A percentile compares a stretch with the other conserved stretches of the same genome.
These are phyloP conservation scores for Cenchrus fungigraminus DNA, from an alignment of 176 grass and related monocot genomes.

Conservation along the genomic window DNA sequence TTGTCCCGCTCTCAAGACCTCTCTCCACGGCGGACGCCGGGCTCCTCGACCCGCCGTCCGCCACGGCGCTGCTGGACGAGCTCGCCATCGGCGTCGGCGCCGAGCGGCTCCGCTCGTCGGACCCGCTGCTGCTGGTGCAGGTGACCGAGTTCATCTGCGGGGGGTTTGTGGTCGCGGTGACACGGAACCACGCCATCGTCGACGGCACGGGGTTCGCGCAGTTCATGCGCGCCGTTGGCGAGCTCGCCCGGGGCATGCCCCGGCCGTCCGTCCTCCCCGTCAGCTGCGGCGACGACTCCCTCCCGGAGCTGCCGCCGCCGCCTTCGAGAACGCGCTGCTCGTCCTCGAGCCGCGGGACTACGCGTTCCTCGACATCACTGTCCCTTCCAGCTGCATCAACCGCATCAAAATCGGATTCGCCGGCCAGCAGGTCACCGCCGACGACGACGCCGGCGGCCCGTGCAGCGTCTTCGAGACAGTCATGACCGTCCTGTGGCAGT, in stretches of 20 bases:
- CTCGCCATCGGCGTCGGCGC: not conserved
- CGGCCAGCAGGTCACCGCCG: not conserved
- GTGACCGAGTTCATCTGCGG: slow-evolving; percentile 38
- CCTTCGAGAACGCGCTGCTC: not conserved
- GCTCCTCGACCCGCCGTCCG: slow-evolving; percentile 20
- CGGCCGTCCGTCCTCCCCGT: slow-evolving; percentile 8
- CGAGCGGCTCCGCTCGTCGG: not conserved
- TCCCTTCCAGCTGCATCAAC: slow-evolving; percentile 5
- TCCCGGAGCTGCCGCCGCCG: slow-evolving; percentile 24
- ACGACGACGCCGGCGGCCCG: not conserved
- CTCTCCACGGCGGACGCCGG: not conserved
- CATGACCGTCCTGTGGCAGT: slow-evolving; percentile 27
- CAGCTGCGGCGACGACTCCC: slow-evolving; percentile 3
- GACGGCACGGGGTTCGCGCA: slow-evolving; percentile 41
- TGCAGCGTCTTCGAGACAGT: slow-evolving; percentile 21
- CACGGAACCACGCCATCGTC: slow-evolving; percentile 32
- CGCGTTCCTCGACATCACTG: slow-evolving; percentile 29
- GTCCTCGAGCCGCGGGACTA: not conserved
- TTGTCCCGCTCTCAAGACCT: no score
- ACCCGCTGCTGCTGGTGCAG: slow-evolving; percentile 30
- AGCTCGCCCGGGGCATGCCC: slow-evolving; percentile 8
- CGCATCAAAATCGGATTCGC: slow-evolving; percentile 5
- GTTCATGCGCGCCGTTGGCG: slow-evolving; percentile 23
- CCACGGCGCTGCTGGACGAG: not conserved
- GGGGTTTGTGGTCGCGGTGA: slow-evolving; percentile 21